phyloP scores from a whole-genome alignment of 208 protist species.

The Trypanosoma avium region DNA sequence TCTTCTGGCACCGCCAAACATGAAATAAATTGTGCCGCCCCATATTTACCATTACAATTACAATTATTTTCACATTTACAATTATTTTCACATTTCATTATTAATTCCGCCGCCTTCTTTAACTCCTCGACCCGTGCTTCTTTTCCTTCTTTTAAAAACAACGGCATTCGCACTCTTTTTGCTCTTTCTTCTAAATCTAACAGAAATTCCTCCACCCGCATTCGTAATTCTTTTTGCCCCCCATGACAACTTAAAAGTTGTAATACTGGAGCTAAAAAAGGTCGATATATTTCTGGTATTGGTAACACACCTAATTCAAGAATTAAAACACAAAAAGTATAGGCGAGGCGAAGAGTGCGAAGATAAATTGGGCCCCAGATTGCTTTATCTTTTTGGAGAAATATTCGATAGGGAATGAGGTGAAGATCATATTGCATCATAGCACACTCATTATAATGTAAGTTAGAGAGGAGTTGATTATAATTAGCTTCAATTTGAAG shows the following conservation, averaged over 20 bases:
- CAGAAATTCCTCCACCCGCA: constrained; percentile 50
- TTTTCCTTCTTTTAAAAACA: constrained; percentile 37
- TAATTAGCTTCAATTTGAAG: constrained; percentile 39
- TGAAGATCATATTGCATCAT: constrained; percentile 56
- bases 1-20: constrained; percentile 66
- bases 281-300: constrained; percentile 48
- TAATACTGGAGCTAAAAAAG: constrained; percentile 59
- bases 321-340: constrained; percentile 69
- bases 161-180: constrained; percentile 59
- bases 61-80: too few species aligned
- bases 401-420: constrained; percentile 50
- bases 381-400: constrained; percentile 37
- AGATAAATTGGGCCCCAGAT: constrained; percentile 73
- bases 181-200: constrained; percentile 72
- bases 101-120: constrained; percentile 33
- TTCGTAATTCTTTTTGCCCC: constrained; percentile 72
- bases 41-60: constrained; percentile 2
- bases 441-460: constrained; percentile 43
- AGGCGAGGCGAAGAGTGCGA: constrained; percentile 56
- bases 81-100: too few species aligned
- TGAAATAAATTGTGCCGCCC: constrained; percentile 40
- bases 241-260: constrained; percentile 66
- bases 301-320: constrained; percentile 42
- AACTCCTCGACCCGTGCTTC: constrained; percentile 31
- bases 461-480: constrained; percentile 13